Base-by-base conservation (phyloP, 2,329 filamentous ascomycete genomes). In the Rhynchosporium secalis region DNA sequence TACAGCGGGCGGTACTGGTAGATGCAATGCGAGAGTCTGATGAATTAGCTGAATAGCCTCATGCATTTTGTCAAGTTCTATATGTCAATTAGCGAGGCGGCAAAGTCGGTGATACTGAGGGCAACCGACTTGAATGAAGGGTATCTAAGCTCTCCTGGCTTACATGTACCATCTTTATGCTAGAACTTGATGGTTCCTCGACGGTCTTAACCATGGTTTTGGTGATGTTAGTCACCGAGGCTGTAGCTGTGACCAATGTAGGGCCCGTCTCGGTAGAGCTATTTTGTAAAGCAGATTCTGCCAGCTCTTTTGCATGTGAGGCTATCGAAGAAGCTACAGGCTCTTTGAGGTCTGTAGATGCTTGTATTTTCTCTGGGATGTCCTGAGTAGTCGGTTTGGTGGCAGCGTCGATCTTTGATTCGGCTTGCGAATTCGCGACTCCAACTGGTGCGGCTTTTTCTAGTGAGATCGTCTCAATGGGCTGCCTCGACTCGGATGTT, bases 41-140 rank as follows among this genome's bases (percentile, higher is more conserved):
- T 61, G 59, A 26, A 65, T 59, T 13, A 60, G 58, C 29, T 65
- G 52, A n/a, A 66, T 58, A 1, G 65, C 58, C 29, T 58, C 55
- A 36, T 65, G 62, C 61, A 66, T 60, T 2, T 36, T 51, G n/a
- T 66, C 65, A 13, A 66, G 40, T 58, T 66, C 65, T 66, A 20
- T 45, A 2, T 29, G n/a, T 7, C n/a, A 7, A 43, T 62, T 45
- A 62, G 52, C 5, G 28, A 8, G 7, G 8, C 46, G 28, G 15
- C 9, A 15, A 51, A 10, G 26, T 4, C 20, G 33, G 43, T 20
- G 1, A 26, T 26, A 20, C 43, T 12, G 36, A 20, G 38, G 38
- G n/a, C 48, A 54, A 52, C 59, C 31, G 56, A 66, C 65, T 67
- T 7, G 47, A 26, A 60, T 67, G 63, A 3, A 67, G 38, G 45